phyloP scores from a whole-genome alignment of 148 eudicot species.

The Camellia granthamiana region DNA sequence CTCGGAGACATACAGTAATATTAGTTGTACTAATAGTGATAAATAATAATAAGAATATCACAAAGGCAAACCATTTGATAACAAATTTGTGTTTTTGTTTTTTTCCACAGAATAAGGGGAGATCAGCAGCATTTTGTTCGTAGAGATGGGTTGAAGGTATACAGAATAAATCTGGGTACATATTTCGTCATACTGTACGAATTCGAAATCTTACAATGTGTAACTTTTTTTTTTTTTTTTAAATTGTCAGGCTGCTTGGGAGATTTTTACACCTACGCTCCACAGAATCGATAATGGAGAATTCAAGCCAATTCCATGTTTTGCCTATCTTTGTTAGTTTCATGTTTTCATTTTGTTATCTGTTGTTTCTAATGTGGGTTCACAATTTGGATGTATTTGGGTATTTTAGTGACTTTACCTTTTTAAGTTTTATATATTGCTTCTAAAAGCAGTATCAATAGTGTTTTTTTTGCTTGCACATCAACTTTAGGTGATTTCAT shows the following conservation, averaged over 20 bases:
- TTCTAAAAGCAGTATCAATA: too few relatives aligned
- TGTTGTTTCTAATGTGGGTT: too few relatives aligned
- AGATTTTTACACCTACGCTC: constrained; percentile 88
- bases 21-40: neutral
- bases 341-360: too few relatives aligned
- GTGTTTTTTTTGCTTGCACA: too few relatives aligned
- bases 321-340: too few relatives aligned
- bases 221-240: constrained; percentile 3
- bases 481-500: too few relatives aligned
- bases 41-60: neutral
- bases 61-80: neutral
- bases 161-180: neutral
- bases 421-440: too few relatives aligned
- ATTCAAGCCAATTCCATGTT: constrained; percentile 49
- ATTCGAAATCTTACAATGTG: neutral
- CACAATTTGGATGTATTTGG: too few relatives aligned
- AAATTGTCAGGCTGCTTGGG: constrained; percentile 79
- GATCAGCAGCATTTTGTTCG: constrained; percentile 99
- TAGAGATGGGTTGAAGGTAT: constrained; percentile 94
- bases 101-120: constrained; percentile 70
- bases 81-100: neutral
- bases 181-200: neutral
- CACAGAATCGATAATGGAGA: constrained; percentile 78
- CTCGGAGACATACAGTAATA: neutral
- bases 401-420: too few relatives aligned